A percentile compares a stretch with the other conserved stretches of the same genome.
Conservation (phyloP, 2,329 filamentous ascomycete genomes). For the Calonectria ilicicola region DNA sequence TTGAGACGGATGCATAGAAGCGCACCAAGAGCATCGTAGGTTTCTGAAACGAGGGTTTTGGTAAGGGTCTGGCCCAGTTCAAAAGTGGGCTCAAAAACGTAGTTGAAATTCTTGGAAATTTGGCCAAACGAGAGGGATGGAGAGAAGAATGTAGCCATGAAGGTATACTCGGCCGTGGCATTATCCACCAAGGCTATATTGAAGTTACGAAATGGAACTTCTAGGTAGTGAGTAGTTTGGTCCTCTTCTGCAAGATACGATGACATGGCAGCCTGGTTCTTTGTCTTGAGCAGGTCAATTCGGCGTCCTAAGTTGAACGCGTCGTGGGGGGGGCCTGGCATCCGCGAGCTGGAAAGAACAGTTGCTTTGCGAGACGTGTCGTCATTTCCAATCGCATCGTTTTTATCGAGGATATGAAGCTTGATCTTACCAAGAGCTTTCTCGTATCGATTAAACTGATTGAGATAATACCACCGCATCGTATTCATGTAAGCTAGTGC, state of each 20-base stretch:
- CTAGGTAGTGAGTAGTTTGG: slow-evolving; percentile 85
- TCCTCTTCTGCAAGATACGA: slow-evolving; percentile 95
- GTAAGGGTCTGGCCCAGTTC: slow-evolving; percentile 83
- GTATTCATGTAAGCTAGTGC: slow-evolving; percentile 96
- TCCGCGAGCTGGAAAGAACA: slow-evolving; percentile 61
- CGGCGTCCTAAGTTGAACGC: slow-evolving; percentile 90
- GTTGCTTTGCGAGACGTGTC: slow-evolving; percentile 74
- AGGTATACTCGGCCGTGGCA: slow-evolving; percentile 93
- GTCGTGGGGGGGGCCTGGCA: slow-evolving; percentile 76
- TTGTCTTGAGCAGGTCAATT: slow-evolving; percentile 82
- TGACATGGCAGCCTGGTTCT: slow-evolving; percentile 80
- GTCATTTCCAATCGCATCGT: slow-evolving; percentile 86
- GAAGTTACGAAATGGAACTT: slow-evolving; percentile 92
- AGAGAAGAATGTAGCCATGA: slow-evolving; percentile 90
- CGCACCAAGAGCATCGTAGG: slow-evolving; percentile 86
- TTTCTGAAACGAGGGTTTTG: slow-evolving; percentile 79
- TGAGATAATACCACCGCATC: slow-evolving; percentile 98
- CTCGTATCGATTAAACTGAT: slow-evolving; percentile 90
- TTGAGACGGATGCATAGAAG: slow-evolving; percentile 94
- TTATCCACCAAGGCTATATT: slow-evolving; percentile 96
- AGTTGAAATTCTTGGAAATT: slow-evolving; percentile 85
- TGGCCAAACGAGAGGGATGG: slow-evolving; percentile 79
- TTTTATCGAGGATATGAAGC: slow-evolving; percentile 84
- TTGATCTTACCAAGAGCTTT: slow-evolving; percentile 87
- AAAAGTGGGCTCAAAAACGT: slow-evolving; percentile 92